Percentiles rank a stretch among this genome's conserved stretches.
Conservation (phyloP, 2,329 filamentous ascomycete species). For the Alternaria incomplexa region DNA sequence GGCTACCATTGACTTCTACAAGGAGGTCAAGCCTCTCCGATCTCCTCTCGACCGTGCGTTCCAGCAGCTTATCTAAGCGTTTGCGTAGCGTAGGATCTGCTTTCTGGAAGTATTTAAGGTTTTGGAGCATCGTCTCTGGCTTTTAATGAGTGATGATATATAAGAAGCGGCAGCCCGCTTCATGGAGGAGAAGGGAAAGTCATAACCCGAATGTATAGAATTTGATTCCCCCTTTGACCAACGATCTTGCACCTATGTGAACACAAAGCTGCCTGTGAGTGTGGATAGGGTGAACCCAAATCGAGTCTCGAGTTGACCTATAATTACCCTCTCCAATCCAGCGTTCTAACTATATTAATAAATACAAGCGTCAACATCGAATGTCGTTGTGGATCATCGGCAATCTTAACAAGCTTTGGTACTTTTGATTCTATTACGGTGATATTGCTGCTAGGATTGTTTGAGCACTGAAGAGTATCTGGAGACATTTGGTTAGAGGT, state of each 20-base stretch:
- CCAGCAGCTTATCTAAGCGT: conserved; percentile 85
- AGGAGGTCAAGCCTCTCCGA: conserved; percentile 84
- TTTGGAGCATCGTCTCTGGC: conserved; percentile 1
- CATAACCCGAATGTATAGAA: conserved; percentile 28
- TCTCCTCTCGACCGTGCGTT: conserved; percentile 97
- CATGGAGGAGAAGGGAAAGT: conserved; percentile 18
- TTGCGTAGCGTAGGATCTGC: conserved; percentile 7
- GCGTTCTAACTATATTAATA: too few species aligned
- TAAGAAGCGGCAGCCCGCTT: conserved; percentile 24
- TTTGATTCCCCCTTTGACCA: conserved; percentile 24
- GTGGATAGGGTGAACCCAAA: too few species aligned
- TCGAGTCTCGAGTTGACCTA: too few species aligned
- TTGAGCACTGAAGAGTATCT: neutral
- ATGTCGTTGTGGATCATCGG: too few species aligned
- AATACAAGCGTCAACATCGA: too few species aligned
- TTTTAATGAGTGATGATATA: conserved; percentile 13
- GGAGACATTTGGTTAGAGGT: too few species aligned
- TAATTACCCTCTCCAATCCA: too few species aligned
- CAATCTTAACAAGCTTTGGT: neutral
- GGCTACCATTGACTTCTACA: conserved; percentile 96
- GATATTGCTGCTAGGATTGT: neutral
- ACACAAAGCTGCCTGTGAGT: too few species aligned
- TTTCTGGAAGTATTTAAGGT: neutral
- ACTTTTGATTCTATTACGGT: neutral
- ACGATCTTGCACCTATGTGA: too few species aligned